These are phyloP conservation scores for Ministeria vibrans DNA, from an alignment of 78 protist species.

Conservation along the genomic window DNA sequence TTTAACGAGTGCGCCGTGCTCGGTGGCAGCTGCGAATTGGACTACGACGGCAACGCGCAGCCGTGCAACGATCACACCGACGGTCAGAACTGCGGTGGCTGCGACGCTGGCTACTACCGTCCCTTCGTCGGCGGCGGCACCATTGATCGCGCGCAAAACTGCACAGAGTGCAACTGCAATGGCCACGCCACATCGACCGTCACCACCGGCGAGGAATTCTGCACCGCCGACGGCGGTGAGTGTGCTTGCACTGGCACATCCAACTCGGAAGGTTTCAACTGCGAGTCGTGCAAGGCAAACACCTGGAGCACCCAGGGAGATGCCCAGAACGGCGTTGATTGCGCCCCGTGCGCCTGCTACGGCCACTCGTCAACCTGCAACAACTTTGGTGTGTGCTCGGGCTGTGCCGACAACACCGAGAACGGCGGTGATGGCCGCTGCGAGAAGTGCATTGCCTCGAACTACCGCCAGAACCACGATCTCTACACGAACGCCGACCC, in stretches of 20 bases:
- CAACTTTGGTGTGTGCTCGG: not conserved
- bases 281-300: not conserved
- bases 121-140: not conserved
- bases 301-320: not conserved
- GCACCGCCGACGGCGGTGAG: conserved; percentile 2
- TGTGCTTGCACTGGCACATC: not conserved
- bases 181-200: conserved; percentile 1
- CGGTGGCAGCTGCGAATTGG: not conserved
- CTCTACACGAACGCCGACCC: not conserved
- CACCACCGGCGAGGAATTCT: not conserved
- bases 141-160: not conserved
- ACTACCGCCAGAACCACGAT: not conserved
- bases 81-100: not conserved
- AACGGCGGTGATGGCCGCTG: not conserved
- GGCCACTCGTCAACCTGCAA: not conserved
- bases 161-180: not conserved
- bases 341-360: not conserved
- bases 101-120: not conserved
- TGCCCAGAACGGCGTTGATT: not conserved
- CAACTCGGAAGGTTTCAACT: not conserved
- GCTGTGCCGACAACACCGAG: not conserved
- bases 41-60: not conserved
- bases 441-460: not conserved
- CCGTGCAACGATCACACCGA: not conserved
- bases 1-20: not conserved